phyloP scores from a whole-genome alignment of 176 grass and related monocot species.

The Zea luxurians region DNA sequence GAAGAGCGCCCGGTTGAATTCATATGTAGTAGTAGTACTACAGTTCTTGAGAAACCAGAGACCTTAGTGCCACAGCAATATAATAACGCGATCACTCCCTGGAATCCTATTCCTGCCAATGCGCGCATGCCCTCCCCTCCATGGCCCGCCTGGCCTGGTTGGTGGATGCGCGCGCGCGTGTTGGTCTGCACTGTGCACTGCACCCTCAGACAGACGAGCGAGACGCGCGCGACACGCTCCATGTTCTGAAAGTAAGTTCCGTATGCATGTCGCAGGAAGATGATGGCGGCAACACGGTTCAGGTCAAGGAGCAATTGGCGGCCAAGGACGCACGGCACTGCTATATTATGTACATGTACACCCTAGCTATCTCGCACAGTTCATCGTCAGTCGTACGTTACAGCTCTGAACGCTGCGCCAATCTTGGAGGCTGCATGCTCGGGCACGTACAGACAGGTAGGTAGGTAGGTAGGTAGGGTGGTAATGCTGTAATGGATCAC shows the following conservation, averaged over 20 bases:
- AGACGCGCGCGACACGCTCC: background rate
- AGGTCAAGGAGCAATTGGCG: slow-evolving; percentile 43
- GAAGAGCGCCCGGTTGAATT: background rate
- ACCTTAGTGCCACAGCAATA: background rate
- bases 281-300: slow-evolving; percentile 32
- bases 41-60: background rate
- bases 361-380: too few species aligned
- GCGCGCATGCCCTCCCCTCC: background rate
- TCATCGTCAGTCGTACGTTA: background rate
- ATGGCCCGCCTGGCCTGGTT: background rate
- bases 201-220: too few species aligned
- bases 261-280: background rate
- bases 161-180: slow-evolving; percentile 11
- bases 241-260: background rate
- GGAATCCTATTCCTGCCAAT: background rate
- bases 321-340: background rate
- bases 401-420: background rate
- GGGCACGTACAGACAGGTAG: too few species aligned
- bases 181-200: background rate
- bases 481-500: too few species aligned
- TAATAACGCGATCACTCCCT: background rate
- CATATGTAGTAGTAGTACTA: background rate
- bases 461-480: too few species aligned
- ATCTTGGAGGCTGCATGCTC: background rate
- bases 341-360: too few species aligned